These are phyloP conservation scores for Serendipita sp. DNA, from an alignment of 768 basidiomycete species.

Conservation along the genomic window DNA sequence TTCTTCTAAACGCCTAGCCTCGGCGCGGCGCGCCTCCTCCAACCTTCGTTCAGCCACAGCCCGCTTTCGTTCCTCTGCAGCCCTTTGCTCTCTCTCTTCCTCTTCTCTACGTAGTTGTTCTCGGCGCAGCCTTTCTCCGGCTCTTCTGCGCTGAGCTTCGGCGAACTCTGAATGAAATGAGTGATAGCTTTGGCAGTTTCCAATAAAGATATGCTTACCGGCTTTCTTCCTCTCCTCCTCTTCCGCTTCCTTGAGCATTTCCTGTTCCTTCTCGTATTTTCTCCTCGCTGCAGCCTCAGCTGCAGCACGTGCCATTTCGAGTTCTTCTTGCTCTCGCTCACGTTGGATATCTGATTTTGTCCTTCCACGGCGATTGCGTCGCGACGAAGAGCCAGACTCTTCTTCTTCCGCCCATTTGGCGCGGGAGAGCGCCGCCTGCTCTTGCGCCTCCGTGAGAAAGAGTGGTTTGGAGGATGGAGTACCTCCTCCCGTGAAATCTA, in stretches of 20 bases:
- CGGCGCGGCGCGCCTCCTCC: conserved; percentile 34
- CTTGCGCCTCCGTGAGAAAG: conserved; percentile 7
- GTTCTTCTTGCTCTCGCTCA: not conserved
- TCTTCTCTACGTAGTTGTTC: conserved; percentile 12
- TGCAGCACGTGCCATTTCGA: conserved; percentile 3
- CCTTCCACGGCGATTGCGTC: not conserved
- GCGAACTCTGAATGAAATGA: not conserved
- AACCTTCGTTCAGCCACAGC: conserved; percentile 31
- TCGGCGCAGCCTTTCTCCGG: not conserved
- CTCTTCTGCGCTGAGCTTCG: not conserved
- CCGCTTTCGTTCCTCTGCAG: conserved; percentile 9
- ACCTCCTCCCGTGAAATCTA: not conserved
- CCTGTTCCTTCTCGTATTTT: conserved; percentile 1
- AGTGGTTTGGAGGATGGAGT: not conserved
- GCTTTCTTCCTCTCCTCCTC: conserved; percentile 1
- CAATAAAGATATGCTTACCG: not conserved
- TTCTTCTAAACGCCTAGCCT: conserved; percentile 37
- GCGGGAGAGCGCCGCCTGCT: conserved; percentile 8
- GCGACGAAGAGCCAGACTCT: not conserved
- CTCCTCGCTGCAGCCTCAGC: conserved; percentile 1
- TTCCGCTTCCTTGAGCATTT: not conserved
- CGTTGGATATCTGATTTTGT: conserved; percentile 4
- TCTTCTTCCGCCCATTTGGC: conserved; percentile 9
- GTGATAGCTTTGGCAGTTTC: not conserved
- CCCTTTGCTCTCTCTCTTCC: conserved; percentile 16